A percentile compares a stretch with the other conserved stretches of the same genome.
phyloP scores from a whole-genome alignment of 768 basidiomycete species.

The Lyophyllum semitale region DNA sequence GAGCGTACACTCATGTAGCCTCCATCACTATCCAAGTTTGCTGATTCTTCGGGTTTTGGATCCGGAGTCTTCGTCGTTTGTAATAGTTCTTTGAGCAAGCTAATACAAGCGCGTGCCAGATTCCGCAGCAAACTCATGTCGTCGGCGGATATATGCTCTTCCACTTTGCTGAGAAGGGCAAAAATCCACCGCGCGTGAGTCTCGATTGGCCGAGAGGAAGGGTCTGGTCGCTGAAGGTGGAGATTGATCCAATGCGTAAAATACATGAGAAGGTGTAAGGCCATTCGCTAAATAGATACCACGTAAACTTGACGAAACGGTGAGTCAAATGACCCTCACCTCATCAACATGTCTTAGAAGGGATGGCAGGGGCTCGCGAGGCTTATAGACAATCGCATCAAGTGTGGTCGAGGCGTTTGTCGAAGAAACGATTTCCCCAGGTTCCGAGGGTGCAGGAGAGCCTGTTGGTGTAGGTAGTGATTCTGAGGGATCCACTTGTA shows the following conservation, averaged over 20 bases:
- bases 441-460: constrained; percentile 35
- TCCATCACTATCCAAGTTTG: background rate
- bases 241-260: constrained; percentile 80
- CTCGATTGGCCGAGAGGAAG: constrained; percentile 43
- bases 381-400: constrained; percentile 22
- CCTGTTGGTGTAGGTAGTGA: constrained; percentile 42
- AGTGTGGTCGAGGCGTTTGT: background rate
- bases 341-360: constrained; percentile 66
- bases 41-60: constrained; percentile 9
- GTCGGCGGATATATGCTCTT: constrained; percentile 70
- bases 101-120: constrained; percentile 71
- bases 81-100: constrained; percentile 42
- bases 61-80: constrained; percentile 19
- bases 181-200: constrained; percentile 81
- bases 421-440: constrained; percentile 3
- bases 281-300: constrained; percentile 50
- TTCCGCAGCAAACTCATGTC: constrained; percentile 77
- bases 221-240: constrained; percentile 48
- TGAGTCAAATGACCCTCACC: constrained; percentile 36
- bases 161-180: constrained; percentile 66
- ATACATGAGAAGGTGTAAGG: constrained; percentile 81
- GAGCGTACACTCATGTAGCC: constrained; percentile 42
- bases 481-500: constrained; percentile 34
- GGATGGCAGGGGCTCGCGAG: constrained; percentile 60
- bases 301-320: constrained; percentile 14